Evolutionary conservation across 371 early-diverging fungal species (phyloP), one percentile per base, ranked within the genome.

Genomic region (Smittium culicis): DNA sequence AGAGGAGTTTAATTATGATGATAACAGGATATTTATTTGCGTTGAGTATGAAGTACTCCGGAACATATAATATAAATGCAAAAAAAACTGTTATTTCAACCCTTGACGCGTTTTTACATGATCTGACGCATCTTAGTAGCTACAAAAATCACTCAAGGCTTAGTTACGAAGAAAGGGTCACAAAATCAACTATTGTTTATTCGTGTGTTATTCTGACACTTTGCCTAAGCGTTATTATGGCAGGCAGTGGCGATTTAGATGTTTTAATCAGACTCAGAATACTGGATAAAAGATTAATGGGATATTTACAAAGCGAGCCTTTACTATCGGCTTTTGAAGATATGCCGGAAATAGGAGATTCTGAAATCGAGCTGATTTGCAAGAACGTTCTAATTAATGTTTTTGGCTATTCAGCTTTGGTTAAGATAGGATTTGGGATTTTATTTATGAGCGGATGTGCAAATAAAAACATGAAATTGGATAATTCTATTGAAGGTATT

Each of bases 181-280:
- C 57, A 57, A 57, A 57, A 57, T 57, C 57, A 57, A 57, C 14
- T 16, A 57, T 57, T 8, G 27, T 8, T 5, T 57, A 57, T 57
- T n/a, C 27, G 5, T 57, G 14, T 25, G 5, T 25, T 57, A 57
- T 57, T 25, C 57, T 57, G 5, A 5, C 57, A n/a, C 5, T 27
- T 20, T 57, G 57, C 27, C 5, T 57, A 27, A 57, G 57, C 57
- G 14, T 63, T n/a, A 54, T 63, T 20, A 28, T 63, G 14, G 5
- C 63, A 45, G 63, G 63, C 5, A 63, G 63, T 54, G 63, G 63
- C 14, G 63, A 63, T 63, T 54, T 63, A 45, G 63, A 63, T 16
- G 11, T 11, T 45, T 28, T 63, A 54, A 63, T 5, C 5, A 14
- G 11, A 14, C 29, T 63, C 5, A 63, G 63, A 29, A 3, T 63